Percentiles rank a stretch among this genome's conserved stretches.
Conservation (phyloP, 805 yeast species). For the Cyberlindnera bimundalis region DNA sequence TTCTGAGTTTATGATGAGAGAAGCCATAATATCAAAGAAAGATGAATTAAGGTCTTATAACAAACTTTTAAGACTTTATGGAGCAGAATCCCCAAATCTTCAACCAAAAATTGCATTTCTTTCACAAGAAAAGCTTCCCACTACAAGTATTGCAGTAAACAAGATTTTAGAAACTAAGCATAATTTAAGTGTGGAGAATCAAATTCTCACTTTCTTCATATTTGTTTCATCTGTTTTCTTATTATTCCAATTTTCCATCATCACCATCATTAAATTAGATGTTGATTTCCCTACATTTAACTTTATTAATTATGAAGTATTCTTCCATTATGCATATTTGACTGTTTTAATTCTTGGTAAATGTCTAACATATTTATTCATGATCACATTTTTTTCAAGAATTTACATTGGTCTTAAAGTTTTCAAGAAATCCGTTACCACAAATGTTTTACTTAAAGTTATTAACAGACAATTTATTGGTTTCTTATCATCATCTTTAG, state of each 20-base stretch:
- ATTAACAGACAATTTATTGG: conserved; percentile 22
- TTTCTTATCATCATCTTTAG: conserved; percentile 16
- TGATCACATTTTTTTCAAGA: conserved; percentile 19
- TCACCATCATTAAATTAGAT: conserved; percentile 19
- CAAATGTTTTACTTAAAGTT: conserved; percentile 19
- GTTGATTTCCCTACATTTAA: conserved; percentile 12
- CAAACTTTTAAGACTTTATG: conserved; percentile 16
- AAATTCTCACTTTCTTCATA: conserved; percentile 19
- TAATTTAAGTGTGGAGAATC: conserved; percentile 18
- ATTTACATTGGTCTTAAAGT: conserved; percentile 22
- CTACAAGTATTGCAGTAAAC: conserved; percentile 7
- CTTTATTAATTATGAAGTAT: conserved; percentile 8
- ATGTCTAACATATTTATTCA: conserved; percentile 16
- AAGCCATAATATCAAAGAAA: conserved; percentile 15
- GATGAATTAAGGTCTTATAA: conserved; percentile 17
- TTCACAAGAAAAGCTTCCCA: no score
- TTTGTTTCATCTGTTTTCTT: conserved; percentile 16
- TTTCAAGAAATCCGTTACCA: conserved; percentile 14
- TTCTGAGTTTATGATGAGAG: conserved; percentile 13
- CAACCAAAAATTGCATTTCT: conserved; percentile 1
- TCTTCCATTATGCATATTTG: conserved; percentile 18
- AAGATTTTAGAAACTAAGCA: conserved; percentile 18
- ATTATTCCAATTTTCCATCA: conserved; percentile 17
- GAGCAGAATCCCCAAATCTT: conserved; percentile 15
- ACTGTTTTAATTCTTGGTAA: conserved; percentile 17